Conservation (phyloP, 1,284 basidiomycete genomes). For the Thelephora terrestris region DNA sequence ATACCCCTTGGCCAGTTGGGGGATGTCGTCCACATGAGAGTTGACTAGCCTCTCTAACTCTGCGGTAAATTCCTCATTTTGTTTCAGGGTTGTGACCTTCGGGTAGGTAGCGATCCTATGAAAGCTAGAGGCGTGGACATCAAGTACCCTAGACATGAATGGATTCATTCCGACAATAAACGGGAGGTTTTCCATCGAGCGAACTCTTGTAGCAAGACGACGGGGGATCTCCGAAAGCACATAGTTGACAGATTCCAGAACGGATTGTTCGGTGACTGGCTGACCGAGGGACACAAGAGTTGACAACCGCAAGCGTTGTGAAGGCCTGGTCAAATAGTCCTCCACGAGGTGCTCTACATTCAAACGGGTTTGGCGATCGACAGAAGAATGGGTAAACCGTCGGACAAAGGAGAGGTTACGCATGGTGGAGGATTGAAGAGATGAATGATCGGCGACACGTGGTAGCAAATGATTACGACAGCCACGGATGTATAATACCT, state of each 20-base stretch:
- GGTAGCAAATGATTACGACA: background rate
- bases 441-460: background rate
- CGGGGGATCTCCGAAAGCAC: constrained; percentile 66
- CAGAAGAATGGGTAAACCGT: too few species aligned
- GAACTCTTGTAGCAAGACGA: constrained; percentile 60
- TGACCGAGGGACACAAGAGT: constrained; percentile 64
- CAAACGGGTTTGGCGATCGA: background rate
- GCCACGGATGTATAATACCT: constrained; percentile 4
- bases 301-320: constrained; percentile 40
- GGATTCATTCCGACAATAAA: constrained; percentile 90
- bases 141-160: constrained; percentile 67
- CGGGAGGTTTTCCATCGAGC: constrained; percentile 60
- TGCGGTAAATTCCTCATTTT: constrained; percentile 62
- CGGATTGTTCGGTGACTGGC: constrained; percentile 57
- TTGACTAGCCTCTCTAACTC: constrained; percentile 65
- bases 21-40: constrained; percentile 80
- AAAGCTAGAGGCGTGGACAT: constrained; percentile 70
- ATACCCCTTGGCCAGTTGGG: constrained; percentile 82
- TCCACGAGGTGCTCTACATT: background rate
- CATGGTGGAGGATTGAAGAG: too few species aligned
- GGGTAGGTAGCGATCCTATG: constrained; percentile 63
- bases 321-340: background rate
- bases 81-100: constrained; percentile 51
- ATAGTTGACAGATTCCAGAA: constrained; percentile 60
- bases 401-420: too few species aligned